phyloP scores from a whole-genome alignment of 2,329 filamentous ascomycete species.

The Blastomyces parvus region DNA sequence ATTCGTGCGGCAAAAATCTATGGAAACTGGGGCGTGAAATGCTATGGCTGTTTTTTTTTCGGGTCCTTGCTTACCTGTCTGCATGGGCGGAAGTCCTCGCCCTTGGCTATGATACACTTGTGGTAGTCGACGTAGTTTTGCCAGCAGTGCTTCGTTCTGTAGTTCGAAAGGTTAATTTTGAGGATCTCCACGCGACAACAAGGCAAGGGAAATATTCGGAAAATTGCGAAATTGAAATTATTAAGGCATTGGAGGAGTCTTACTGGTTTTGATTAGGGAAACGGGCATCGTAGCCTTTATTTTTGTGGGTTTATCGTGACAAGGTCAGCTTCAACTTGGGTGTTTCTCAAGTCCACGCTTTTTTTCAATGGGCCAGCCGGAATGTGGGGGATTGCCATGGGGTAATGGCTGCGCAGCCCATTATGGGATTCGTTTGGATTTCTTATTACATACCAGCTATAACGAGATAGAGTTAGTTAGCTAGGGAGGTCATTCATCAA shows the following conservation, averaged over 20 bases:
- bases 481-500: conserved; percentile 17
- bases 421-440: background rate
- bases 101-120: conserved; percentile 98
- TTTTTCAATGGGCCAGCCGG: background rate
- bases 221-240: background rate
- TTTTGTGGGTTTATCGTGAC: conserved; percentile 16
- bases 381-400: background rate
- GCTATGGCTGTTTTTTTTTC: background rate
- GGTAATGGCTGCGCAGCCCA: background rate
- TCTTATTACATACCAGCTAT: conserved; percentile 40
- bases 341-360: background rate
- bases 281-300: conserved; percentile 88
- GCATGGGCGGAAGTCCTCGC: conserved; percentile 96
- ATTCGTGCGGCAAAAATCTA: background rate
- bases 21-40: background rate
- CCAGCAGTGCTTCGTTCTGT: conserved; percentile 95
- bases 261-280: conserved; percentile 88
- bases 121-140: conserved; percentile 99
- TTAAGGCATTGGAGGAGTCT: conserved; percentile 15
- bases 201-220: conserved; percentile 3
- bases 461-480: conserved; percentile 10
- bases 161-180: conserved; percentile 8
- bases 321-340: background rate
- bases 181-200: background rate
- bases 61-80: conserved; percentile 59